Percentiles rank a stretch among this genome's conserved stretches.
phyloP scores from a whole-genome alignment of 768 basidiomycete species.

The Suillus tomentosus region DNA sequence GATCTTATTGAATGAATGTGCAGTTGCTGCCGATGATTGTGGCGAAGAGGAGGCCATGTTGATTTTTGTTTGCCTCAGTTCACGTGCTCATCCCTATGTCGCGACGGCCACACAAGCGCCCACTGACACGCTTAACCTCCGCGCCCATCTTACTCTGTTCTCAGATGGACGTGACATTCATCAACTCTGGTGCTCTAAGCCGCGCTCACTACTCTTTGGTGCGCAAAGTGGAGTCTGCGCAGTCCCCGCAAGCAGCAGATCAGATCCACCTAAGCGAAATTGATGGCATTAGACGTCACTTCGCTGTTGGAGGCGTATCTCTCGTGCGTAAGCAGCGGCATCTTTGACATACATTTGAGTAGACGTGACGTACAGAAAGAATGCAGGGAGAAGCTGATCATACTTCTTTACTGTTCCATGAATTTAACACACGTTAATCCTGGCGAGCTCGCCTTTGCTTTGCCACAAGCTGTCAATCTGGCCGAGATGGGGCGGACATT shows the following conservation, averaged over 20 bases:
- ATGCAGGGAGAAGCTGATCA: conserved; percentile 65
- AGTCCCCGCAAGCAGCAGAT: conserved; percentile 60
- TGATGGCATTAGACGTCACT: conserved; percentile 50
- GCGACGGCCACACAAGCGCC: conserved; percentile 14
- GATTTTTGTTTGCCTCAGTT: conserved; percentile 11
- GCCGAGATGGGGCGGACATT: conserved; percentile 67
- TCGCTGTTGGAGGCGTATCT: conserved; percentile 46
- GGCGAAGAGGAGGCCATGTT: conserved; percentile 24
- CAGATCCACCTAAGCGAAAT: conserved; percentile 62
- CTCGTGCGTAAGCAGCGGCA: conserved; percentile 46
- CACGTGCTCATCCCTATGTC: conserved; percentile 7
- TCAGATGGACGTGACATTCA: conserved; percentile 75
- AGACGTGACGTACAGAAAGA: conserved; percentile 46
- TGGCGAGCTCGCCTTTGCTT: conserved; percentile 66
- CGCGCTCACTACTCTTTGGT: conserved; percentile 77
- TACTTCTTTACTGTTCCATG: conserved; percentile 71
- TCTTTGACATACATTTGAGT: conserved; percentile 14
- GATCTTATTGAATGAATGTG: conserved; percentile 81
- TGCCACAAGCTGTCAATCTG: conserved; percentile 74
- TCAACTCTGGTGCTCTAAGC: conserved; percentile 76
- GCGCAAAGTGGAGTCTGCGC: conserved; percentile 65
- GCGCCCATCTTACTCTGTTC: neutral
- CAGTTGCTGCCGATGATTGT: conserved; percentile 41
- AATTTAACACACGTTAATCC: conserved; percentile 43
- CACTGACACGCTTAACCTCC: conserved; percentile 20